Evolutionary conservation across 768 basidiomycete species (phyloP), one percentile per base, ranked within the genome.

Genomic region (Lepiota venenata): DNA sequence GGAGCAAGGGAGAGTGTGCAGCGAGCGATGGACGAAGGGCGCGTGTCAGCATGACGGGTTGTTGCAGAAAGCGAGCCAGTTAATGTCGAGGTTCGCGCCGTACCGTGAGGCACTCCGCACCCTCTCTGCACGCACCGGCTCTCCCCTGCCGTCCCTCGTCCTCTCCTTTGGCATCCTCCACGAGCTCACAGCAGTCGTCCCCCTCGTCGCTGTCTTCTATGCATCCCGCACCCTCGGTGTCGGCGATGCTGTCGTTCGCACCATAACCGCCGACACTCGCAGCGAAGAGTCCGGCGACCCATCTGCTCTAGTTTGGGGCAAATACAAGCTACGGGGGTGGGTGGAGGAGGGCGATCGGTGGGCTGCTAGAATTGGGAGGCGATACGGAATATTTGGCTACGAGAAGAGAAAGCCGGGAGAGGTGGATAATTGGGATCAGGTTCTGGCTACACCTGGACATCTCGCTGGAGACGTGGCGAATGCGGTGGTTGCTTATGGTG

Each of bases 131-230:
- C 80, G 85, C 36, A 91, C 91, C 15, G 82, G 87, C 15, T 76
- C 88, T 1, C 89, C 91, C 12, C 64, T 95, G 0, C 77, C 91
- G 1, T 92, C 91, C 10, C 79, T 97, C 58, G 59, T 81, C 8
- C 58, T 89, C 39, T 91, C 93, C 0, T 96, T 97, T 59, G 84
- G 81, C 4, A 70, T 94, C 50, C 74, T 97, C 2, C 94, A 97
- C 64, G 93, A 97, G 64, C 58, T 91, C 10, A 93, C 92, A 0
- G 92, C 93, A 0, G 63, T 94, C 47, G 74, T 83, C 0, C 91
- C 93, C 2, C 76, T 94, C 25, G 78, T 87, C 3, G 80, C 83
- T 35, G 65, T 90, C 37, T 96, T 93, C 67, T 91, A 83, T 63
- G 74, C 75, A 0, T 83, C 91, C 8, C 75, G 86, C 32, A 66